Evolutionary conservation across 345 rosid species (phyloP).

Genomic region (Sisymbrium irio): DNA sequence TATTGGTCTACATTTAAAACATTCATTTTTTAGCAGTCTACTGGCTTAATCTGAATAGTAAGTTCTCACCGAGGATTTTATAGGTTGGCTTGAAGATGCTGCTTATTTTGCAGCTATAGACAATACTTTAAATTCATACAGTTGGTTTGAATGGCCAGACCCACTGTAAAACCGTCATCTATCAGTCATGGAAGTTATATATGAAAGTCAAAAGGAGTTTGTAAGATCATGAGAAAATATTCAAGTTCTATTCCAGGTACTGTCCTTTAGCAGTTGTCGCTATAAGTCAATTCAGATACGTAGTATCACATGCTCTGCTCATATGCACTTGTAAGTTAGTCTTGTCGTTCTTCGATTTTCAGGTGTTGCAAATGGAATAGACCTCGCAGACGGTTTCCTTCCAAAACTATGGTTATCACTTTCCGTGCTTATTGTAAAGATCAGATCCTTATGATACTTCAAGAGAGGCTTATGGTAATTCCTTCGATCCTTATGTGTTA

Average conservation of each 20-base stretch:
- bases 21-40: background rate
- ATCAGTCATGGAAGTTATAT: slow-evolving; percentile 80
- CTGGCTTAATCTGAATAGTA: background rate
- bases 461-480: slow-evolving; percentile 75
- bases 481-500: too few species aligned
- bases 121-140: slow-evolving; percentile 47
- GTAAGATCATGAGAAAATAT: too few species aligned
- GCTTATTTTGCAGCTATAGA: slow-evolving; percentile 95
- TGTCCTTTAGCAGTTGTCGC: background rate
- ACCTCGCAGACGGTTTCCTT: slow-evolving; percentile 85
- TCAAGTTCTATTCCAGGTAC: too few species aligned
- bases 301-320: slow-evolving; percentile 27
- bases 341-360: background rate
- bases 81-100: slow-evolving; percentile 98
- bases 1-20: slow-evolving; percentile 40
- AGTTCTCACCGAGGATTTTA: slow-evolving; percentile 2
- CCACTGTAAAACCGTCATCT: slow-evolving; percentile 77
- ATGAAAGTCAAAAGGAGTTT: slow-evolving; percentile 68
- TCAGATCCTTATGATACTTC: slow-evolving; percentile 68
- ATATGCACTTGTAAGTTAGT: background rate
- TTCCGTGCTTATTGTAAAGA: slow-evolving; percentile 76
- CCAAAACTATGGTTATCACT: slow-evolving; percentile 61
- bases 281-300: slow-evolving; percentile 12
- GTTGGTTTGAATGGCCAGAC: slow-evolving; percentile 93
- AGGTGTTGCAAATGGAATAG: slow-evolving; percentile 89